phyloP scores from a whole-genome alignment of 805 yeast species.

The Teunomyces atbi region DNA sequence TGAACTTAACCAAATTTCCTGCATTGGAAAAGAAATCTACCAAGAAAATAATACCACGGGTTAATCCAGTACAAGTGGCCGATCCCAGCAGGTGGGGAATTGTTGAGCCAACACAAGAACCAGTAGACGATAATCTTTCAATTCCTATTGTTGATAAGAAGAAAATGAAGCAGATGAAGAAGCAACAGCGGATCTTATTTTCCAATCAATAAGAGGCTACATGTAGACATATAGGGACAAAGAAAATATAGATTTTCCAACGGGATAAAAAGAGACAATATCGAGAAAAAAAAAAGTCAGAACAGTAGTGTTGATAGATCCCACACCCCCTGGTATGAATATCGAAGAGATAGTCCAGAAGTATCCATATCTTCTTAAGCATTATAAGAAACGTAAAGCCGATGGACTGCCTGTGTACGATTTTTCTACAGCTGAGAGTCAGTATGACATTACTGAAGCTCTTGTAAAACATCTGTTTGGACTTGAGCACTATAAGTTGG shows the following conservation, averaged over 20 bases:
- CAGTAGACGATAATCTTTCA: constrained; percentile 3
- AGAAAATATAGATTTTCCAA: too few species aligned
- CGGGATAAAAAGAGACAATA: too few species aligned
- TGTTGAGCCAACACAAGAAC: background rate
- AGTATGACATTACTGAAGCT: constrained; percentile 16
- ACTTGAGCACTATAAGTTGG: constrained; percentile 8
- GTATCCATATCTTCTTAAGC: constrained; percentile 5
- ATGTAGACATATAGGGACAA: background rate
- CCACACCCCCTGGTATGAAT: background rate
- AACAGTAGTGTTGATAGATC: background rate
- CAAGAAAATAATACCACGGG: constrained; percentile 51
- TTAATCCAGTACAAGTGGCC: constrained; percentile 42
- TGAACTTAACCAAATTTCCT: constrained; percentile 44
- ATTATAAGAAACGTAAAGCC: constrained; percentile 7
- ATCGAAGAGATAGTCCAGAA: constrained; percentile 3
- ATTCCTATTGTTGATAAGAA: constrained; percentile 10
- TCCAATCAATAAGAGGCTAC: background rate
- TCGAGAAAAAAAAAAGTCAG: background rate
- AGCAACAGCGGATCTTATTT: constrained; percentile 9
- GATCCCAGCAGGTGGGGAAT: constrained; percentile 29
- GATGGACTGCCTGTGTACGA: constrained; percentile 9
- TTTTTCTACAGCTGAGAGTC: constrained; percentile 11
- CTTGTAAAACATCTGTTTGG: constrained; percentile 13
- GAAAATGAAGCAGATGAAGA: constrained; percentile 11
- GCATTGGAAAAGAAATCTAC: constrained; percentile 42